Evolutionary conservation across 192 early-diverging fungal species (phyloP).

Genomic region (Chytriomyces confervae): DNA sequence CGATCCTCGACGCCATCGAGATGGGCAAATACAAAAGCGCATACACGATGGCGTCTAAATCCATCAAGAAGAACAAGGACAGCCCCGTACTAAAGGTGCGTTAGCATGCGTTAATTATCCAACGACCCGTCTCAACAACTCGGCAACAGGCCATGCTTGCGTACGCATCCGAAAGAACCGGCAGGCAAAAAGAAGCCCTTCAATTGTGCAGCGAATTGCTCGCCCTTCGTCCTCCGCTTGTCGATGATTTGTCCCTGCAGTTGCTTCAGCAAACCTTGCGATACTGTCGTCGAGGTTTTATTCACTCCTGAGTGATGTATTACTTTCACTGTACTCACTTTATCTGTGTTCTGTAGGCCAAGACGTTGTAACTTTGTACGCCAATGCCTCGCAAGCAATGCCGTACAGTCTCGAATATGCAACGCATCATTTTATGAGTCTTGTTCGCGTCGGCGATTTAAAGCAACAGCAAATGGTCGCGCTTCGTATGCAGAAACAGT

Average conservation of each 20-base stretch:
- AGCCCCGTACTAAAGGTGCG: conserved; percentile 69
- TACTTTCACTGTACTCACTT: conserved; percentile 62
- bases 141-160: conserved; percentile 25
- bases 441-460: conserved; percentile 70
- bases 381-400: conserved; percentile 60
- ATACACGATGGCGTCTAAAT: conserved; percentile 65
- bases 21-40: conserved; percentile 69
- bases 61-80: conserved; percentile 74
- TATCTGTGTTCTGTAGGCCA: conserved; percentile 53
- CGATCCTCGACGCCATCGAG: conserved; percentile 69
- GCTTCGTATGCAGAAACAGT: conserved; percentile 79
- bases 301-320: conserved; percentile 37
- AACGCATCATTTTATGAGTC: conserved; percentile 82
- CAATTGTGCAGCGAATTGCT: conserved; percentile 14
- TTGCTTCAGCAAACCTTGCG: conserved; percentile 8
- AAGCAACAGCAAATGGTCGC: conserved; percentile 78
- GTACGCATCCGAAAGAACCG: conserved; percentile 13
- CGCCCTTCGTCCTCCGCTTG: background rate
- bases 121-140: conserved; percentile 10
- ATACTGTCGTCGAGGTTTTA: conserved; percentile 14
- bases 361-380: conserved; percentile 76
- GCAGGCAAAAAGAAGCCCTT: conserved; percentile 16
- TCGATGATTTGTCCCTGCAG: conserved; percentile 28
- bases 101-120: background rate
- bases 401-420: conserved; percentile 76